Evolutionary conservation across 495 filamentous ascomycete species (phyloP).

Genomic region (Hypoxylon lienhwacheense): DNA sequence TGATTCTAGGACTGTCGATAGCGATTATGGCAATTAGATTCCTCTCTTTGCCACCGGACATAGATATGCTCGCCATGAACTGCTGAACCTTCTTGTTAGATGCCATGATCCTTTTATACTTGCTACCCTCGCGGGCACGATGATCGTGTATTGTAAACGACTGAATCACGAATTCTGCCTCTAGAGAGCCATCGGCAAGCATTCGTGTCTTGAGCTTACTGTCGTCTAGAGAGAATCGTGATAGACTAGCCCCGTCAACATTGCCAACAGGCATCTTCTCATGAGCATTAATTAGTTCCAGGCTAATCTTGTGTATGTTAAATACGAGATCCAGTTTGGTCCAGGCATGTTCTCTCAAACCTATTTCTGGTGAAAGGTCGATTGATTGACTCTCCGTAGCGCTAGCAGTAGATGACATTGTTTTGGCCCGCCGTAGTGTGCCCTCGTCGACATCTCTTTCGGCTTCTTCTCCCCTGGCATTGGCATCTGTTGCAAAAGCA

Average conservation of each 20-base stretch:
- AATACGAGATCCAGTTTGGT: constrained; percentile 93
- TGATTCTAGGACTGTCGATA: constrained; percentile 93
- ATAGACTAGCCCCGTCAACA: constrained; percentile 79
- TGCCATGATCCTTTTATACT: constrained; percentile 98
- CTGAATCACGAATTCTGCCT: constrained; percentile 90
- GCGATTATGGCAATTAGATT: constrained; percentile 89
- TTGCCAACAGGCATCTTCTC: constrained; percentile 74
- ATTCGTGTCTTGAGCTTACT: constrained; percentile 92
- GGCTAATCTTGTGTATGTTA: constrained; percentile 79
- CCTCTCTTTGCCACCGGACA: constrained; percentile 81
- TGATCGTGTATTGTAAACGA: constrained; percentile 95
- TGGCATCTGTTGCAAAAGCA: constrained; percentile 77
- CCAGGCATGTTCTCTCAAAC: constrained; percentile 69
- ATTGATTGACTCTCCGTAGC: constrained; percentile 49
- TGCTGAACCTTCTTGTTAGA: constrained; percentile 91
- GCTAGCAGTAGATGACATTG: constrained; percentile 48
- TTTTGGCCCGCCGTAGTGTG: constrained; percentile 51
- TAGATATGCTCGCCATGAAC: constrained; percentile 95
- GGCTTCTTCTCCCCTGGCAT: constrained; percentile 64
- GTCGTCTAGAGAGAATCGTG: constrained; percentile 89
- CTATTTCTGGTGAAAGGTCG: constrained; percentile 66
- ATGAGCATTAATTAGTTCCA: constrained; percentile 82
- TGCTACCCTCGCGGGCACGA: constrained; percentile 81
- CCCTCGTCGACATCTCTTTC: constrained; percentile 51
- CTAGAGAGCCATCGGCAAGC: constrained; percentile 87